Evolutionary conservation across 192 early-diverging fungal species (phyloP).

Genomic region (Irineochytrium annulatum): DNA sequence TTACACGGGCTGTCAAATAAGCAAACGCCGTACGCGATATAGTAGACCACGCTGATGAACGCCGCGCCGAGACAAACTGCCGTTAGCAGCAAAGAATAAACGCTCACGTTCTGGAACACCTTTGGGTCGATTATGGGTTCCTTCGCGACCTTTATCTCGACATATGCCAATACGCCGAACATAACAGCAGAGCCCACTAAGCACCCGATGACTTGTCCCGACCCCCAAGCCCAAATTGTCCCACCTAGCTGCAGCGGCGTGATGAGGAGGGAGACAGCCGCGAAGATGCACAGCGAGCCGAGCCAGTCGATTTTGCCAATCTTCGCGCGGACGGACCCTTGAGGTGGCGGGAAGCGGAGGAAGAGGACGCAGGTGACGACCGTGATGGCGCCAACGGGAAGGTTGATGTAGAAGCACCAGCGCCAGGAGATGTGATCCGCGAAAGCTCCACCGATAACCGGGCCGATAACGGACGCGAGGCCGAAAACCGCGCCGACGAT

Average conservation of each 20-base stretch:
- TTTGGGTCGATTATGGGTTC: slow-evolving; percentile 64
- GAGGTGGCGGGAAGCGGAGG: slow-evolving; percentile 47
- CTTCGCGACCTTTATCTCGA: slow-evolving; percentile 55
- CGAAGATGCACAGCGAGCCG: slow-evolving; percentile 46
- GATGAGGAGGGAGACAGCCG: slow-evolving; percentile 49
- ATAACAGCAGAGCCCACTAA: slow-evolving; percentile 62
- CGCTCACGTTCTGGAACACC: slow-evolving; percentile 49
- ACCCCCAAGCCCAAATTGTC: slow-evolving; percentile 54
- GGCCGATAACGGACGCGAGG: slow-evolving; percentile 70
- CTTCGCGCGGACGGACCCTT: slow-evolving; percentile 47
- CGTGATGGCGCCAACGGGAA: slow-evolving; percentile 69
- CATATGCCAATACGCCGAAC: slow-evolving; percentile 47
- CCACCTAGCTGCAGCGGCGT: slow-evolving; percentile 68
- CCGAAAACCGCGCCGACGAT: slow-evolving; percentile 74
- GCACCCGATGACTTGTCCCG: slow-evolving; percentile 51
- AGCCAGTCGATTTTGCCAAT: slow-evolving; percentile 56
- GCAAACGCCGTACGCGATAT: too few relatives aligned
- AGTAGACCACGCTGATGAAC: slow-evolving; percentile 52
- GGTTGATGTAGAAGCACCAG: slow-evolving; percentile 59
- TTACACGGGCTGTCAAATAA: too few relatives aligned
- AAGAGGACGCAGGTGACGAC: slow-evolving; percentile 46
- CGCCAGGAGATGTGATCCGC: slow-evolving; percentile 37
- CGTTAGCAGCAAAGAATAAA: slow-evolving; percentile 12
- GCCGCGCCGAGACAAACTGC: slow-evolving; percentile 26
- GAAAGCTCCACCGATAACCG: slow-evolving; percentile 78